These are phyloP conservation scores for Stemphylium lycopersici DNA, from an alignment of 2,329 filamentous ascomycete species.

Conservation along the genomic window DNA sequence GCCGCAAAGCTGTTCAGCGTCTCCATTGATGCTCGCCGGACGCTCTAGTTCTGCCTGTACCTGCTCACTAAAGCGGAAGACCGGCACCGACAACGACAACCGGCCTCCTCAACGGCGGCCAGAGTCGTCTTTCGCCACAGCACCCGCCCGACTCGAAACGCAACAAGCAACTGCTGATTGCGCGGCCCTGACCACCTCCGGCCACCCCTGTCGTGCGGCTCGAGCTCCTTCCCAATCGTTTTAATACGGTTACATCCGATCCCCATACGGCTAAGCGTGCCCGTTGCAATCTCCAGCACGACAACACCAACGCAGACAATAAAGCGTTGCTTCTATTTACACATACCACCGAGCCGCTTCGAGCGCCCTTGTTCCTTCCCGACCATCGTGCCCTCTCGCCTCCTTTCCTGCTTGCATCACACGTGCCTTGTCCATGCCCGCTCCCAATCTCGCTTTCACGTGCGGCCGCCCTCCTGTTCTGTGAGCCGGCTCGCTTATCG, in stretches of 20 bases:
- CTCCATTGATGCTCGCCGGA: neutral
- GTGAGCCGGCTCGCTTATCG: conserved; percentile 18
- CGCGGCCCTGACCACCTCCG: conserved; percentile 10
- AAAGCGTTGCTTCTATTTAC: conserved; percentile 7
- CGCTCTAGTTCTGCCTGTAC: neutral
- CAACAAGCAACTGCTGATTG: conserved; percentile 17
- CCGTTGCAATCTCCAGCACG: conserved; percentile 13
- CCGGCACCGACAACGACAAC: neutral
- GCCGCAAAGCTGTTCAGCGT: neutral
- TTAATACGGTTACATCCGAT: conserved; percentile 13
- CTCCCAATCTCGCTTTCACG: conserved; percentile 3
- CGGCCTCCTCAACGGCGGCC: neutral
- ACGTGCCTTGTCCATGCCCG: neutral
- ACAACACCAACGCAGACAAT: conserved; percentile 9
- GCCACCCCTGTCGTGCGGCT: conserved; percentile 7
- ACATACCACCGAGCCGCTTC: neutral
- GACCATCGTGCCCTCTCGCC: neutral
- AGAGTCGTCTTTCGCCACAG: conserved; percentile 1
- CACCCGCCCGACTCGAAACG: conserved; percentile 6
- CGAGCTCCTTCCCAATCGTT: conserved; percentile 11
- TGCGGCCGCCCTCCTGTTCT: neutral
- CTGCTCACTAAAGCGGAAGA: conserved; percentile 3
- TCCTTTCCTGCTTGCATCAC: conserved; percentile 3
- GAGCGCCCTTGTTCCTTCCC: neutral
- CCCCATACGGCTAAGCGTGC: conserved; percentile 10